Conservation (phyloP, 2,329 filamentous ascomycete genomes). For the Orbilia javanica region DNA sequence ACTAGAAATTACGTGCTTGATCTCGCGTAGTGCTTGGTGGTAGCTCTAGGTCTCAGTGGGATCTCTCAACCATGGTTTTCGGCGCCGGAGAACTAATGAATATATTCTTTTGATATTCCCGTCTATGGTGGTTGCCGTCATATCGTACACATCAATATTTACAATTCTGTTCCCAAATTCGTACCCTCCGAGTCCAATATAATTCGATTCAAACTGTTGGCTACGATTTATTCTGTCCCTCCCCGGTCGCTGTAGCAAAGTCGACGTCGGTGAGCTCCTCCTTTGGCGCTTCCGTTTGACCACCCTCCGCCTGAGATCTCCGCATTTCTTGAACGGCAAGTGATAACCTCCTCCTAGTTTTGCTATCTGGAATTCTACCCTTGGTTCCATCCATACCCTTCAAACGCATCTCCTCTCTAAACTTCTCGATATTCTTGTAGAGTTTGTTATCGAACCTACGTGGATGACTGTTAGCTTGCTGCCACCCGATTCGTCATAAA, state of each 20-base stretch:
- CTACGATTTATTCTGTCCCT: slow-evolving; percentile 18
- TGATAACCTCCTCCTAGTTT: slow-evolving; percentile 67
- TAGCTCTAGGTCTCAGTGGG: no score
- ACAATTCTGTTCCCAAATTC: slow-evolving; percentile 9
- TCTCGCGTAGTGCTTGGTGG: no score
- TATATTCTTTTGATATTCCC: not conserved
- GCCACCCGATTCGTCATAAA: slow-evolving; percentile 14
- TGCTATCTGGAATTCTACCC: slow-evolving; percentile 71
- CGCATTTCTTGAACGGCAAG: slow-evolving; percentile 64
- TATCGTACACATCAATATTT: slow-evolving; percentile 56
- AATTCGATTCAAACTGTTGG: not conserved
- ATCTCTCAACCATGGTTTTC: no score
- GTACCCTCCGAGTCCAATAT: not conserved
- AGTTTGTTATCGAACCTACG: slow-evolving; percentile 74
- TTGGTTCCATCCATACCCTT: slow-evolving; percentile 68
- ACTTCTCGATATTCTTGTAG: slow-evolving; percentile 70
- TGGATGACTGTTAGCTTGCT: not conserved
- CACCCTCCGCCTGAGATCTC: slow-evolving; percentile 58
- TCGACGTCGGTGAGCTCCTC: slow-evolving; percentile 57
- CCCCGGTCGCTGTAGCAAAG: slow-evolving; percentile 30
- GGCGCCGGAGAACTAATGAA: not conserved
- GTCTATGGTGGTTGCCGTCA: not conserved
- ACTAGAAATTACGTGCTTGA: no score
- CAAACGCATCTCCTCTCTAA: slow-evolving; percentile 65
- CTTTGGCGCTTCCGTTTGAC: slow-evolving; percentile 56